A percentile compares a stretch with the other conserved stretches of the same genome.
Conservation (phyloP, 2,329 filamentous ascomycete genomes). For the Neonectria ditissima region DNA sequence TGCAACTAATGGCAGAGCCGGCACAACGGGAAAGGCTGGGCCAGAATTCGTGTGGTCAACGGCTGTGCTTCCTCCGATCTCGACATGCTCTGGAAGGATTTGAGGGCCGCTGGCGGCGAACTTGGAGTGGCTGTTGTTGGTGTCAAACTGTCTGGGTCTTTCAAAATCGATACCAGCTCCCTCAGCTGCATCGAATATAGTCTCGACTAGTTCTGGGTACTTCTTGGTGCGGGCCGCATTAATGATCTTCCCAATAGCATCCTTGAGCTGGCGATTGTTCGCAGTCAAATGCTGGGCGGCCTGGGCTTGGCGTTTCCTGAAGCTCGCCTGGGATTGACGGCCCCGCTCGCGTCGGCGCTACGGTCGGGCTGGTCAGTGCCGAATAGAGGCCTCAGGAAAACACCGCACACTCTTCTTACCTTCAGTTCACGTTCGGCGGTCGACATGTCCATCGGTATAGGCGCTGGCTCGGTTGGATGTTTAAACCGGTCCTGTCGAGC, state of each 20-base stretch:
- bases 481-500: neutral
- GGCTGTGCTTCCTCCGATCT: neutral
- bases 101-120: neutral
- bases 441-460: neutral
- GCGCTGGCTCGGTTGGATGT: neutral
- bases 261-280: constrained; percentile 34
- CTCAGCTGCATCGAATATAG: constrained; percentile 20
- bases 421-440: constrained; percentile 10
- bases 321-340: constrained; percentile 46
- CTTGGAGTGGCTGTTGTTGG: neutral
- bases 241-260: constrained; percentile 14
- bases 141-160: no score
- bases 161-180: constrained; percentile 18
- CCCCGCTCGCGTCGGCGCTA: constrained; percentile 47
- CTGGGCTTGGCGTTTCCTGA: constrained; percentile 46
- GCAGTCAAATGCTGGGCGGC: constrained; percentile 30
- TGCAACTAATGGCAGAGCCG: neutral
- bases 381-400: neutral
- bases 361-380: neutral
- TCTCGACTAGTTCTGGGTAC: constrained; percentile 17
- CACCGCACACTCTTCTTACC: neutral
- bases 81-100: neutral
- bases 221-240: constrained; percentile 17
- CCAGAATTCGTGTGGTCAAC: neutral
- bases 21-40: no score